Percentiles rank a stretch among this genome's conserved stretches.
Conservation (phyloP, 257 asterid species). For the Apocynum venetum region DNA sequence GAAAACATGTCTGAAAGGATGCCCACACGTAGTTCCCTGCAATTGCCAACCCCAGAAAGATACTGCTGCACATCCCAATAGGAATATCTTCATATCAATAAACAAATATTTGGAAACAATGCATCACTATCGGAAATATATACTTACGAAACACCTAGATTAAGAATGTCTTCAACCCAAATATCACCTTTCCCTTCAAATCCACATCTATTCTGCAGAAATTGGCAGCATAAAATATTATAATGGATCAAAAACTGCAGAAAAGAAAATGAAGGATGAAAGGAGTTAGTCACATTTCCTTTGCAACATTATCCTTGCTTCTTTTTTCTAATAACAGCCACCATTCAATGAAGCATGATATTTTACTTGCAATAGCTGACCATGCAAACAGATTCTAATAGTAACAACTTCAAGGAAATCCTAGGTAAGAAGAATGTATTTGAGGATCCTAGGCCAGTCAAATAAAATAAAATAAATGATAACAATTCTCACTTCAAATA, state of each 20-base stretch:
- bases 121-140: slow-evolving; percentile 2
- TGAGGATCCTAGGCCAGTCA: neutral
- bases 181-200: slow-evolving; percentile 95
- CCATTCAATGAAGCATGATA: neutral
- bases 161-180: slow-evolving; percentile 88
- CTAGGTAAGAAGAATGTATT: neutral
- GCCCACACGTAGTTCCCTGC: neutral
- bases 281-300: slow-evolving; percentile 6
- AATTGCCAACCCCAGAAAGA: neutral
- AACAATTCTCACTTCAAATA: neutral
- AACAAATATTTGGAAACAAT: neutral
- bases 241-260: neutral
- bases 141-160: slow-evolving; percentile 92
- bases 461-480: neutral
- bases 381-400: neutral
- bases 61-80: neutral
- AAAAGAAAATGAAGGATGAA: neutral
- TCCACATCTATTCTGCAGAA: slow-evolving; percentile 93
- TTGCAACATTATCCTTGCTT: neutral
- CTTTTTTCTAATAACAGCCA: neutral
- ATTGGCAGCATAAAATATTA: slow-evolving; percentile 8
- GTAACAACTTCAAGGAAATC: neutral
- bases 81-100: neutral
- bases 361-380: neutral
- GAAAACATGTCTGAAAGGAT: neutral